Evolutionary conservation across 1,284 basidiomycete species (phyloP).

Genomic region (Cryptococcus hybrid): DNA sequence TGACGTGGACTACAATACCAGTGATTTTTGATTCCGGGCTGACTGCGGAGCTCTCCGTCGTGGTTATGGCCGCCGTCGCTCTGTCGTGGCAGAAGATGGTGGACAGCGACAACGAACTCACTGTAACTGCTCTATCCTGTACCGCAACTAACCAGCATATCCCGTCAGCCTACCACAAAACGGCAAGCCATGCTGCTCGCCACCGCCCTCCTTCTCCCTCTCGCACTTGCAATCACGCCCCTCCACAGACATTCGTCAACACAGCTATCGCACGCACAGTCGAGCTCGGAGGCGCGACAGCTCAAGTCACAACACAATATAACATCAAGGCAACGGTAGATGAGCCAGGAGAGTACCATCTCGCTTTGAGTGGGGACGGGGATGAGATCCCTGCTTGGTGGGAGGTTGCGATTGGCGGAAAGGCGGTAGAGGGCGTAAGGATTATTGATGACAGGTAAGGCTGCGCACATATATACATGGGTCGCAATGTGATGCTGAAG

Average conservation of each 20-base stretch:
- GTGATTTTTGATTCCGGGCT: background rate
- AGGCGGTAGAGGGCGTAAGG: constrained; percentile 54
- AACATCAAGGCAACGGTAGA: constrained; percentile 70
- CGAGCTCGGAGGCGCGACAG: constrained; percentile 81
- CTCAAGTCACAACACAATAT: constrained; percentile 82
- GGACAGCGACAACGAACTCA: background rate
- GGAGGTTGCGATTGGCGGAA: constrained; percentile 63
- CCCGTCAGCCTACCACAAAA: background rate
- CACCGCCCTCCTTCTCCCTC: constrained; percentile 6
- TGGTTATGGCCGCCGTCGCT: background rate
- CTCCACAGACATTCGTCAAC: constrained; percentile 66
- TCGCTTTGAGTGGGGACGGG: constrained; percentile 66
- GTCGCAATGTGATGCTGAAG: background rate
- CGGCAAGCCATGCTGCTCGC: constrained; percentile 4
- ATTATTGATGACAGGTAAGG: constrained; percentile 22
- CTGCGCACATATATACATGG: background rate
- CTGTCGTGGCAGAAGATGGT: background rate
- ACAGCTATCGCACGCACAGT: constrained; percentile 79
- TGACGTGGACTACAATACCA: too few species aligned
- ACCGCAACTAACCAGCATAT: too few species aligned
- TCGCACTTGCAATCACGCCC: constrained; percentile 1
- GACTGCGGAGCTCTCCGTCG: background rate
- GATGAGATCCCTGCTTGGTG: constrained; percentile 70
- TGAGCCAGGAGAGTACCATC: constrained; percentile 63
- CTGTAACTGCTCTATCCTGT: background rate